These are phyloP conservation scores for Xylaria arbuscula DNA, from an alignment of 2,329 filamentous ascomycete genomes.

Conservation along the genomic window DNA sequence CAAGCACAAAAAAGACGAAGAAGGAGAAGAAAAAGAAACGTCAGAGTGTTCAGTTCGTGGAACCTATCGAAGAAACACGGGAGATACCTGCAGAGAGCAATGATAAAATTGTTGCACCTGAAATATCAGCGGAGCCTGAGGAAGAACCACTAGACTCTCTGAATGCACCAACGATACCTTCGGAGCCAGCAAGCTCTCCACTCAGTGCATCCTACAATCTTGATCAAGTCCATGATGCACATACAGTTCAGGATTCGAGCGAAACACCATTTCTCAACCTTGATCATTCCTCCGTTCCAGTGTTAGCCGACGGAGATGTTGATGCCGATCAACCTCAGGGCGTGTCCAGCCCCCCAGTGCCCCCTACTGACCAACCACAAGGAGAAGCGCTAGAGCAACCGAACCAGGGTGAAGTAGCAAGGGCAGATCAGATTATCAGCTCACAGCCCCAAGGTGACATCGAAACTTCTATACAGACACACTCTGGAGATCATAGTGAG, in stretches of 20 bases:
- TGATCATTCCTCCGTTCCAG: slow-evolving; percentile 26
- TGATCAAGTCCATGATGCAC: background rate
- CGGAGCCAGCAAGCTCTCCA: background rate
- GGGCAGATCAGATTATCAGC: background rate
- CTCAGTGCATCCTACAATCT: background rate
- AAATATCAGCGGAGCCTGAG: slow-evolving; percentile 31
- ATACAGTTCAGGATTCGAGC: background rate
- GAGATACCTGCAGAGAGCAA: slow-evolving; percentile 32
- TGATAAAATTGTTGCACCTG: slow-evolving; percentile 22
- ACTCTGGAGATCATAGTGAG: slow-evolving; percentile 4
- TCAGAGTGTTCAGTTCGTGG: slow-evolving; percentile 42
- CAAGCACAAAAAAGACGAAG: slow-evolving; percentile 40
- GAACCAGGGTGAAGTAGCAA: background rate
- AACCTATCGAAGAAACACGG: slow-evolving; percentile 38
- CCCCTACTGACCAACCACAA: background rate
- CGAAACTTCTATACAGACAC: background rate
- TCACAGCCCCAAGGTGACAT: background rate
- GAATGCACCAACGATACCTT: slow-evolving; percentile 1
- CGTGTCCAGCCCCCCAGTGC: background rate
- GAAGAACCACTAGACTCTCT: slow-evolving; percentile 7
- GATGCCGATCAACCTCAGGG: background rate
- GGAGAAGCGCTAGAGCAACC: background rate
- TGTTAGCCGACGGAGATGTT: slow-evolving; percentile 26
- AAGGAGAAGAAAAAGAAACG: slow-evolving; percentile 46
- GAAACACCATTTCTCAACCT: background rate